Evolutionary conservation across 1,139 yeast genomes (phyloP).

Genomic region (Suhomyces anneliseae): DNA sequence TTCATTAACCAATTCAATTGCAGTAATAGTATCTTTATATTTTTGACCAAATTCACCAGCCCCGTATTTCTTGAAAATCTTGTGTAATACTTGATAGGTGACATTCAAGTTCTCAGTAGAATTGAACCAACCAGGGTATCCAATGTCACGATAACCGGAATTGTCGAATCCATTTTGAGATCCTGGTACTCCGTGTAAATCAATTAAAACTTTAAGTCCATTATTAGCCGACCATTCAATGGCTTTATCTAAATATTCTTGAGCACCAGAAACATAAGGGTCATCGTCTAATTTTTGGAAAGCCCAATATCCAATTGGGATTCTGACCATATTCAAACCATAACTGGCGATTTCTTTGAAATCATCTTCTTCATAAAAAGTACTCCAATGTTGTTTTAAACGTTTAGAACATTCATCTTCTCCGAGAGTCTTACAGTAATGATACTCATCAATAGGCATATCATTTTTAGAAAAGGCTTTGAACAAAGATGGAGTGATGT

Average conservation of each 20-base stretch:
- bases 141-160: constrained; percentile 54
- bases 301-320: constrained; percentile 73
- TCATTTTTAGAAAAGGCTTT: constrained; percentile 33
- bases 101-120: constrained; percentile 40
- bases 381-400: constrained; percentile 52
- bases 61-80: constrained; percentile 48
- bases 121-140: constrained; percentile 52
- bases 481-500: constrained; percentile 61
- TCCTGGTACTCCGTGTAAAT: constrained; percentile 67
- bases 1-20: constrained; percentile 65
- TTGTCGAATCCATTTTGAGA: constrained; percentile 74
- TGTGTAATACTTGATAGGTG: constrained; percentile 44
- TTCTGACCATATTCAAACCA: constrained; percentile 62
- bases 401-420: constrained; percentile 39
- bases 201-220: constrained; percentile 59
- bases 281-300: constrained; percentile 48
- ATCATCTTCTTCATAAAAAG: constrained; percentile 57
- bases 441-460: constrained; percentile 55
- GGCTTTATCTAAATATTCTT: constrained; percentile 52
- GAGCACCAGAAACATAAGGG: constrained; percentile 61
- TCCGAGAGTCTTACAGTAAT: constrained; percentile 50
- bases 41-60: constrained; percentile 25
- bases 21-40: constrained; percentile 53
- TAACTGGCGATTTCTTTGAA: constrained; percentile 44
- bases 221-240: constrained; percentile 53